Evolutionary conservation across 208 protist species (phyloP).

Genomic region (Kentomonas sorsogonicus): DNA sequence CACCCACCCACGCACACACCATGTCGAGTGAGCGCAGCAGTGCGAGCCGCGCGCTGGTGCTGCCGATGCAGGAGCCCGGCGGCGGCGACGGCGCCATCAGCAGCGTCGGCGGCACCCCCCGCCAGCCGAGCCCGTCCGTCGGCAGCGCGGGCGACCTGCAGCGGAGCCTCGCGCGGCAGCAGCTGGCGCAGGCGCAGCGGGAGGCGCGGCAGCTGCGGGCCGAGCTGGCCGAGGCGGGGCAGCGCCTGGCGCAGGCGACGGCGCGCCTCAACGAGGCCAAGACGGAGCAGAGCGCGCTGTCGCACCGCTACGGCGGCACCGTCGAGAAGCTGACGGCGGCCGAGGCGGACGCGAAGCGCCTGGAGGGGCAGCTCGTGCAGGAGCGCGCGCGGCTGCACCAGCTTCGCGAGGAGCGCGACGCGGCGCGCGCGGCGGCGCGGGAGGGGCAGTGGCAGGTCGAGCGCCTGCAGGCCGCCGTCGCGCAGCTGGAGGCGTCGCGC

Average conservation of each 20-base stretch:
- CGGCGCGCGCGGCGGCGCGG: constrained; percentile 21
- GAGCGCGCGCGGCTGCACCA: constrained; percentile 28
- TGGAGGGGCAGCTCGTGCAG: constrained; percentile 62
- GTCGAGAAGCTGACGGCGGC: constrained; percentile 56
- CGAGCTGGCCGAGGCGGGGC: constrained; percentile 39
- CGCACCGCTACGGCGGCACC: constrained; percentile 44
- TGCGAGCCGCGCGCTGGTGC: no score
- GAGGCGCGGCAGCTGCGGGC: constrained; percentile 43
- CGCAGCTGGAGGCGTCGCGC: constrained; percentile 32
- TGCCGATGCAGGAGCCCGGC: no score
- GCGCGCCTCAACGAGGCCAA: constrained; percentile 57
- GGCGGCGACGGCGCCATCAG: no score
- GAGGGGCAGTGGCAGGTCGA: constrained; percentile 34
- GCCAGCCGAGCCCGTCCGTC: constrained; percentile 2
- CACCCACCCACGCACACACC: no score
- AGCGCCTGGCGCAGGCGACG: constrained; percentile 26
- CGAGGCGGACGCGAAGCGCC: constrained; percentile 32
- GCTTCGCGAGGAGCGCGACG: constrained; percentile 41
- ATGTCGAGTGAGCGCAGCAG: no score
- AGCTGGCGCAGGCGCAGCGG: constrained; percentile 41
- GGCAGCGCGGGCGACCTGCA: constrained; percentile 32
- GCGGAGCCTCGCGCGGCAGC: constrained; percentile 50
- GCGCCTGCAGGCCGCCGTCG: constrained; percentile 32
- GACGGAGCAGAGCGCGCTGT: constrained; percentile 51
- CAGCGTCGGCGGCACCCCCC: background rate